These are phyloP conservation scores for Magnaporthiopsis incrustans DNA, from an alignment of 2,329 filamentous ascomycete species.

Conservation along the genomic window DNA sequence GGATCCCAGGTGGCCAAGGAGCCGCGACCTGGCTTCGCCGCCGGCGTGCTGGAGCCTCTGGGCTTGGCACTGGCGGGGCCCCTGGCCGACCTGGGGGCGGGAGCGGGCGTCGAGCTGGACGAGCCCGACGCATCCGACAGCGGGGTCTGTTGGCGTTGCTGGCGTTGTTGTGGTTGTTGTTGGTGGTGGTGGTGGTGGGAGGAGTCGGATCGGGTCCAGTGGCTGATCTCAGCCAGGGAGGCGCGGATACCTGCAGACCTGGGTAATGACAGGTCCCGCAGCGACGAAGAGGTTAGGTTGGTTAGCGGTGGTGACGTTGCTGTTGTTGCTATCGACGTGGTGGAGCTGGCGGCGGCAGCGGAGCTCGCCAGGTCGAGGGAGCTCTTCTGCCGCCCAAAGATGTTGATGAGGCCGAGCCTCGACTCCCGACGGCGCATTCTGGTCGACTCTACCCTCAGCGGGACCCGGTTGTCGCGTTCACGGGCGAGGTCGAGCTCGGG, in stretches of 20 bases:
- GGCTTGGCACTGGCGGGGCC: not conserved
- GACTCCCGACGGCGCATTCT: slow-evolving; percentile 42
- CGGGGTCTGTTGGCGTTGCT: not conserved
- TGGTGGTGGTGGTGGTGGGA: not conserved
- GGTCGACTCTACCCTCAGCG: slow-evolving; percentile 29
- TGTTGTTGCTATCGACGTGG: slow-evolving; percentile 10
- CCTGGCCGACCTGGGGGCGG: not conserved
- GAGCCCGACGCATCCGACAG: not conserved
- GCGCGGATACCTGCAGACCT: slow-evolving; percentile 31
- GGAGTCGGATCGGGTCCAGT: slow-evolving; percentile 29
- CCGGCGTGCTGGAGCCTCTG: slow-evolving; percentile 14
- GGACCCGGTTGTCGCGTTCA: slow-evolving; percentile 28
- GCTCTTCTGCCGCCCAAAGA: slow-evolving; percentile 40
- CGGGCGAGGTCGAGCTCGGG: slow-evolving; percentile 25
- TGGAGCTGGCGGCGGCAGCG: slow-evolving; percentile 13
- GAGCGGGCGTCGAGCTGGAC: not conserved
- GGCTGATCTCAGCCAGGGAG: slow-evolving; percentile 37
- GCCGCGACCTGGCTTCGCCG: slow-evolving; percentile 17
- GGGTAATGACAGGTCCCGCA: slow-evolving; percentile 13
- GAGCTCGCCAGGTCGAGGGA: slow-evolving; percentile 20
- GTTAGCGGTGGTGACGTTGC: not conserved
- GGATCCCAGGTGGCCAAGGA: slow-evolving; percentile 49
- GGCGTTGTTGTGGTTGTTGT: too few species aligned
- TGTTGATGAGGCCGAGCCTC: slow-evolving; percentile 39
- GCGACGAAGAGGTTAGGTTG: not conserved